Conservation (phyloP, 2,329 filamentous ascomycete genomes). For the Metarhizium humberi region DNA sequence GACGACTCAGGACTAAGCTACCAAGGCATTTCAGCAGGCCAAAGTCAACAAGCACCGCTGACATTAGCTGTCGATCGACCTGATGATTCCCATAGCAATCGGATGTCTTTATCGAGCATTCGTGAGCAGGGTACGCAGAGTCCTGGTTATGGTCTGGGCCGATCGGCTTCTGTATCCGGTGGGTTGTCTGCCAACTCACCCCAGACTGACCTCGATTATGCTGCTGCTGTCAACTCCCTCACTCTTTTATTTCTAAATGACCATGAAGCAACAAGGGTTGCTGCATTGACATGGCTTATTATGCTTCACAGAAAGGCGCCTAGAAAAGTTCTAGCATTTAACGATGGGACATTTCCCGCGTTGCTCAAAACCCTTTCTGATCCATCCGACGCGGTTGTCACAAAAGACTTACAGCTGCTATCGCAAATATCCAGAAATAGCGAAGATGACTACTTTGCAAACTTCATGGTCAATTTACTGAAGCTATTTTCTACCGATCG, state of each 20-base stretch:
- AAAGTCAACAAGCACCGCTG: conserved; percentile 28
- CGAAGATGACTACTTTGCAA: conserved; percentile 94
- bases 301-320: conserved; percentile 97
- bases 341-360: conserved; percentile 94
- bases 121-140: conserved; percentile 44
- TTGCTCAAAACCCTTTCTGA: conserved; percentile 94
- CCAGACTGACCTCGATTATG: conserved; percentile 80
- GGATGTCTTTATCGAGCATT: conserved; percentile 42
- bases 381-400: conserved; percentile 90
- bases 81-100: conserved; percentile 39
- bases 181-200: conserved; percentile 32
- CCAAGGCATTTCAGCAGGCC: conserved; percentile 12
- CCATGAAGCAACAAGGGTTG: conserved; percentile 89
- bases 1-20: conserved; percentile 46
- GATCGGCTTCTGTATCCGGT: conserved; percentile 33
- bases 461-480: conserved; percentile 94
- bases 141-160: conserved; percentile 41
- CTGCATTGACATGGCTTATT: conserved; percentile 89
- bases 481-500: conserved; percentile 94
- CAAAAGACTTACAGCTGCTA: conserved; percentile 81
- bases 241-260: conserved; percentile 93
- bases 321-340: conserved; percentile 85
- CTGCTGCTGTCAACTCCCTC: conserved; percentile 84
- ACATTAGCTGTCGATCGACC: conserved; percentile 33
- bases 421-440: conserved; percentile 96